These are phyloP conservation scores for Shiraia sp. DNA, from an alignment of 2,329 filamentous ascomycete species.

Conservation along the genomic window DNA sequence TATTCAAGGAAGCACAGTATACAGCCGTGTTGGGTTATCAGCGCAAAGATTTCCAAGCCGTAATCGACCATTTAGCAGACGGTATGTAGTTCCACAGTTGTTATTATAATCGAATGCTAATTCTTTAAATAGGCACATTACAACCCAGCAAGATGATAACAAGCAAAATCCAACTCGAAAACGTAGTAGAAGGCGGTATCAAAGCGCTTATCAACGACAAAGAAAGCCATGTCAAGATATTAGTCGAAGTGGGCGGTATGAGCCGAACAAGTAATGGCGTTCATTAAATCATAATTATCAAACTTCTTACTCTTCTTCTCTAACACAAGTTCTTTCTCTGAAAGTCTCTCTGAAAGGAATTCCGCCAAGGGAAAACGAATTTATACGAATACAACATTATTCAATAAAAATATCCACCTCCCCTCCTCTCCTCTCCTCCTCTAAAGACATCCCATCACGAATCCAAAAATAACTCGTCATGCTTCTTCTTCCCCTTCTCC, in stretches of 20 bases:
- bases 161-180: constrained; percentile 58
- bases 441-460: too few relatives aligned
- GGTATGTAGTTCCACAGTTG: constrained; percentile 25
- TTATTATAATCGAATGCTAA: background rate
- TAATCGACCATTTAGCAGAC: constrained; percentile 56
- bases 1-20: constrained; percentile 59
- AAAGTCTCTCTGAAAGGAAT: too few relatives aligned
- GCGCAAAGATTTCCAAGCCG: constrained; percentile 59
- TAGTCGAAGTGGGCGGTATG: constrained; percentile 53
- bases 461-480: too few relatives aligned
- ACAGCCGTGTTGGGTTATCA: constrained; percentile 56
- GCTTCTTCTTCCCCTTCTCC: too few relatives aligned
- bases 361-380: too few relatives aligned
- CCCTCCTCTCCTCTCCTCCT: too few relatives aligned
- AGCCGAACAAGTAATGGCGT: constrained; percentile 15
- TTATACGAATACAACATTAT: too few relatives aligned
- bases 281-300: constrained; percentile 1
- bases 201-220: constrained; percentile 62
- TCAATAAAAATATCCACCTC: too few relatives aligned
- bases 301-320: background rate
- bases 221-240: constrained; percentile 65
- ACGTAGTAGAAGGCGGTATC: constrained; percentile 62
- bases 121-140: constrained; percentile 48
- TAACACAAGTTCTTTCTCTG: too few relatives aligned
- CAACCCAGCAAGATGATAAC: constrained; percentile 65